A percentile compares a stretch with the other conserved stretches of the same genome.
Evolutionary conservation across 2,329 filamentous ascomycete species (phyloP).

Genomic region (Hymenoscyphus scutula): DNA sequence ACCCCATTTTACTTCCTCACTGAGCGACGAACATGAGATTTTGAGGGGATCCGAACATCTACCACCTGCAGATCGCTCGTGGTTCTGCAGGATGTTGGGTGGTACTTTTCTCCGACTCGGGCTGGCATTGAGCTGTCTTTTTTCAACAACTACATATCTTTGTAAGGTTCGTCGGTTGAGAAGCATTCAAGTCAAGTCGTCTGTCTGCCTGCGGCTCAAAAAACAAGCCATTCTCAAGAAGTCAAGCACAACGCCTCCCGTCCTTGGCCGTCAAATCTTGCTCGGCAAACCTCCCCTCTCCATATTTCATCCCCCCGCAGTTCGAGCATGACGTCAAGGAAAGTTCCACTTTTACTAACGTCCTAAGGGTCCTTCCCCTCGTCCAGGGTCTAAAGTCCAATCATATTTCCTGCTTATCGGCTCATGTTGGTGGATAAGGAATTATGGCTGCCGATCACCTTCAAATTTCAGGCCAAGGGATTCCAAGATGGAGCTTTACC

Average conservation of each 20-base stretch:
- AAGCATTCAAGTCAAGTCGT: neutral
- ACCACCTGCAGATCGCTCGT: neutral
- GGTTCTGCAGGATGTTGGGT: neutral
- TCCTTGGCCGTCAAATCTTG: neutral
- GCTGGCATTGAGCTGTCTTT: neutral
- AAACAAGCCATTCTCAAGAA: neutral
- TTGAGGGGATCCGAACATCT: neutral
- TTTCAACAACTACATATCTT: neutral
- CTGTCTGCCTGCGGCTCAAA: neutral
- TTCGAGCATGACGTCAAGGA: conserved; percentile 8
- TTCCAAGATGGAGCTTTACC: neutral
- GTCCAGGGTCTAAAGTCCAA: neutral
- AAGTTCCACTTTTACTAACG: conserved; percentile 7
- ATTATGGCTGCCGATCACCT: neutral
- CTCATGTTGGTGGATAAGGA: conserved; percentile 2
- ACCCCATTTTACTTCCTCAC: neutral
- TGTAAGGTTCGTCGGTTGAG: neutral
- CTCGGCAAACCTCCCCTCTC: conserved; percentile 3
- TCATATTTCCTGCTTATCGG: conserved; percentile 5
- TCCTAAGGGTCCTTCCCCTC: neutral
- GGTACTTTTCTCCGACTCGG: neutral
- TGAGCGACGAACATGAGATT: neutral
- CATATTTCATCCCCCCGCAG: conserved; percentile 1
- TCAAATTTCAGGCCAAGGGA: conserved; percentile 3
- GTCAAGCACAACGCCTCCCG: neutral